Conservation (phyloP, 2,329 filamentous ascomycete species). For the Knufia fluminis region DNA sequence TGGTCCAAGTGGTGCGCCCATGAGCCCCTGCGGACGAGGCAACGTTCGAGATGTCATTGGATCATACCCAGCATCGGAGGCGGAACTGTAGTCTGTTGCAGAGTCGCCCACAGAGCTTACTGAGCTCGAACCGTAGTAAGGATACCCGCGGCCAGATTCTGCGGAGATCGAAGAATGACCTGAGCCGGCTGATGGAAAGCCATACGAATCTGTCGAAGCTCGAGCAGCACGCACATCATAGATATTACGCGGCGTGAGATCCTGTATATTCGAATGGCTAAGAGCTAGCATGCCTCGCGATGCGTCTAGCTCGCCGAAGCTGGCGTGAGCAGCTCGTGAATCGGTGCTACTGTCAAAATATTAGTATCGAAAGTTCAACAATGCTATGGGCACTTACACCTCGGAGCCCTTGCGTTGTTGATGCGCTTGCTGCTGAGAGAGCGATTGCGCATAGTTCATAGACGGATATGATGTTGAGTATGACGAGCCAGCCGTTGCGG, state of each 20-base stretch:
- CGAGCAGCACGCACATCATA: slow-evolving; percentile 63
- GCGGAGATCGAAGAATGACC: slow-evolving; percentile 88
- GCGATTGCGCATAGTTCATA: slow-evolving; percentile 62
- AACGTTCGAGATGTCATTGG: slow-evolving; percentile 67
- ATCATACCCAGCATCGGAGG: slow-evolving; percentile 69
- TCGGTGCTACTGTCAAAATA: slow-evolving; percentile 11
- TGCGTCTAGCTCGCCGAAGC: slow-evolving; percentile 82
- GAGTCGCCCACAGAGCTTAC: slow-evolving; percentile 53
- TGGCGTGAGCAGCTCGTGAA: slow-evolving; percentile 50
- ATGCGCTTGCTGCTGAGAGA: slow-evolving; percentile 51
- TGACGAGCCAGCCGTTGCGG: slow-evolving; percentile 60
- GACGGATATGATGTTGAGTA: slow-evolving; percentile 64
- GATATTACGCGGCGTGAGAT: slow-evolving; percentile 77
- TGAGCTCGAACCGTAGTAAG: slow-evolving; percentile 70
- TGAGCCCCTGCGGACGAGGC: slow-evolving; percentile 62
- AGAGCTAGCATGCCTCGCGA: slow-evolving; percentile 91
- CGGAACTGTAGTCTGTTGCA: slow-evolving; percentile 87
- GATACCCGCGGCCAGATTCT: slow-evolving; percentile 73
- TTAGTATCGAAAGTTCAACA: slow-evolving; percentile 29
- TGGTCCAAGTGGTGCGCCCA: slow-evolving; percentile 54
- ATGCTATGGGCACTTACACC: slow-evolving; percentile 60
- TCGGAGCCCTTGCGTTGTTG: slow-evolving; percentile 65
- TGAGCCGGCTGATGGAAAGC: slow-evolving; percentile 77
- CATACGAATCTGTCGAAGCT: slow-evolving; percentile 76
- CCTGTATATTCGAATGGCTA: slow-evolving; percentile 55